Percentiles rank a stretch among this genome's conserved stretches.
phyloP scores from a whole-genome alignment of 2,329 filamentous ascomycete species.

The Colletotrichum eleusines region DNA sequence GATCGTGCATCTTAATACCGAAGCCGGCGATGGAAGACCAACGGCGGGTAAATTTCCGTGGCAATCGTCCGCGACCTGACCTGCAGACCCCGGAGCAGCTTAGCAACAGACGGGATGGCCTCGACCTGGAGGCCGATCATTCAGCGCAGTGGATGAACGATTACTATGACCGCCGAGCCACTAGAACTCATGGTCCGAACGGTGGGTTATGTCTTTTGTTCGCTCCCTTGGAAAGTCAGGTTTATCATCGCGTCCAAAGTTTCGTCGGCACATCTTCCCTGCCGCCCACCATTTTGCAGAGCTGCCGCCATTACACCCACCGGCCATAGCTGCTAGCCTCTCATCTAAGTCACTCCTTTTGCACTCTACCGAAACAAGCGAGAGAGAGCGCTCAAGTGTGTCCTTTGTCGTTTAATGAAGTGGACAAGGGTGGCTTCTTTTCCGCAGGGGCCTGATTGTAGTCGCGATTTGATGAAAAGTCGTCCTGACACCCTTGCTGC shows the following conservation, averaged over 20 bases:
- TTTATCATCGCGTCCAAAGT: neutral
- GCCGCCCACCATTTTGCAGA: neutral
- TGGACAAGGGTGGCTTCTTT: slow-evolving; percentile 6
- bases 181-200: slow-evolving; percentile 35
- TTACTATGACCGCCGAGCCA: slow-evolving; percentile 38
- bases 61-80: slow-evolving; percentile 15
- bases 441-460: slow-evolving; percentile 1
- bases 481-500: neutral
- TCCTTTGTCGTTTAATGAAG: neutral
- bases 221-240: neutral
- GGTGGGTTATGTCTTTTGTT: slow-evolving; percentile 22
- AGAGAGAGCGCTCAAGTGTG: neutral
- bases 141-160: slow-evolving; percentile 34
- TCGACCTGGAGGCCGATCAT: slow-evolving; percentile 17
- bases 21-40: slow-evolving; percentile 25
- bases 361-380: neutral
- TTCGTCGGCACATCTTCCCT: neutral
- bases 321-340: slow-evolving; percentile 1
- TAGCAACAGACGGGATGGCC: slow-evolving; percentile 11
- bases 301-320: neutral
- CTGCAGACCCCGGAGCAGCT: slow-evolving; percentile 26
- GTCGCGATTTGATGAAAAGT: slow-evolving; percentile 2
- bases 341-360: neutral
- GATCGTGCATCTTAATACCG: neutral
- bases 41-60: slow-evolving; percentile 14